phyloP scores from a whole-genome alignment of 2,329 filamentous ascomycete species.

The Xylaria digitata region DNA sequence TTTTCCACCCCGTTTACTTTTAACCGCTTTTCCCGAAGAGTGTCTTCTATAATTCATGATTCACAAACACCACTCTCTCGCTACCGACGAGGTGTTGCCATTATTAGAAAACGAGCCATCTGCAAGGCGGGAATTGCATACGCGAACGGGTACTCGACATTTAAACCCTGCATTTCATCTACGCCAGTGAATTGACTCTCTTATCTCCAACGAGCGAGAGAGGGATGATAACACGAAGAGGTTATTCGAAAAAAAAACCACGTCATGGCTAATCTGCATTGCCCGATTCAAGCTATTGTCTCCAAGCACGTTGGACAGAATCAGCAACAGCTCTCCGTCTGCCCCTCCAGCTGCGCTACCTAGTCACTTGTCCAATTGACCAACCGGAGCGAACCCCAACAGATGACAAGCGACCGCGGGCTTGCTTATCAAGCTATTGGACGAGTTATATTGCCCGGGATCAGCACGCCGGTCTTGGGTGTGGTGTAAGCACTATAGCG shows the following conservation, averaged over 20 bases:
- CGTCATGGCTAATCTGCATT: conserved; percentile 4
- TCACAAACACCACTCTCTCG: neutral
- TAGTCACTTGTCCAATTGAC: conserved; percentile 25
- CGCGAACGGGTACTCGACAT: conserved; percentile 18
- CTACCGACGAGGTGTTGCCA: conserved; percentile 10
- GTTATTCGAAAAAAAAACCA: neutral
- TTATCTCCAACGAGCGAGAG: neutral
- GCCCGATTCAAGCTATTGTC: neutral
- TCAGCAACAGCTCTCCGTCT: conserved; percentile 16
- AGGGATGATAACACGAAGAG: neutral
- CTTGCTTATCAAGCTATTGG: conserved; percentile 33
- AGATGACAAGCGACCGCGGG: neutral
- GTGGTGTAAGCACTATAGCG: neutral
- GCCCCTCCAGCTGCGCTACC: conserved; percentile 19
- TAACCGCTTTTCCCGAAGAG: neutral
- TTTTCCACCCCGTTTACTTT: neutral
- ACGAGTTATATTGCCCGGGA: conserved; percentile 9
- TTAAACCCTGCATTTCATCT: neutral
- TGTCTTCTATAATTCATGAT: neutral
- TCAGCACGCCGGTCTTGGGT: conserved; percentile 11
- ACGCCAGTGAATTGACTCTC: neutral
- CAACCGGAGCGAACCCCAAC: conserved; percentile 20
- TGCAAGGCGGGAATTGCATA: conserved; percentile 4
- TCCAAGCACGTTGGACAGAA: conserved; percentile 17
- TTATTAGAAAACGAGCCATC: conserved; percentile 16